Conservation (phyloP, 2,329 filamentous ascomycete species). For the Juglanconis juglandina region DNA sequence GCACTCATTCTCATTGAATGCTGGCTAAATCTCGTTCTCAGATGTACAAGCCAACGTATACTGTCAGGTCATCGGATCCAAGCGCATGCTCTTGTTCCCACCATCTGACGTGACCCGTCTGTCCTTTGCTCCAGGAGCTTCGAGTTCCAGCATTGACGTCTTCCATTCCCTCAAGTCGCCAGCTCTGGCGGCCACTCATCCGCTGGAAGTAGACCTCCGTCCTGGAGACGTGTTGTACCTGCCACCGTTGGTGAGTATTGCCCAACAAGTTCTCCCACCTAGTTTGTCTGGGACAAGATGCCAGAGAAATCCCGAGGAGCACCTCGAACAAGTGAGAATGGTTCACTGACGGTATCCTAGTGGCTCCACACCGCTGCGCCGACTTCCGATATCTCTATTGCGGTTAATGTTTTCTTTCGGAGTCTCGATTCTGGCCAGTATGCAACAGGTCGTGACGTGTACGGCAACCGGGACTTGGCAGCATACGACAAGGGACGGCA, state of each 20-base stretch:
- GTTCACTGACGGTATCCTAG: neutral
- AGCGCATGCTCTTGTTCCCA: conserved; percentile 73
- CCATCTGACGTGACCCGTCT: conserved; percentile 70
- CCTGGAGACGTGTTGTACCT: conserved; percentile 78
- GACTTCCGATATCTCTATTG: conserved; percentile 59
- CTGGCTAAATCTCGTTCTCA: neutral
- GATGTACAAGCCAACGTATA: conserved; percentile 85
- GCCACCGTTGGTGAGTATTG: conserved; percentile 54
- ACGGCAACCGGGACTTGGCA: conserved; percentile 81
- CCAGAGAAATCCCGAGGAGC: too few species aligned
- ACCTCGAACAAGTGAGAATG: too few species aligned
- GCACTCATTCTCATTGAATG: neutral
- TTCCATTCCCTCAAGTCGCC: conserved; percentile 49
- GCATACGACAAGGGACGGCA: conserved; percentile 78
- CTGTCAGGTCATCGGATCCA: conserved; percentile 72
- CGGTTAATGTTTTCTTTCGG: conserved; percentile 87
- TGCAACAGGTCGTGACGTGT: conserved; percentile 74
- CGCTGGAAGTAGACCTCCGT: conserved; percentile 62
- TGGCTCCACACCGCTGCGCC: conserved; percentile 78
- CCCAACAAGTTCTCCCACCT: neutral
- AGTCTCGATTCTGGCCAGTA: conserved; percentile 62
- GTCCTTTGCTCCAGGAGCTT: conserved; percentile 70
- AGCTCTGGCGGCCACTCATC: conserved; percentile 49
- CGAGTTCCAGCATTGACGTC: conserved; percentile 74
- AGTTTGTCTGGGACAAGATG: too few species aligned